Base-by-base conservation (phyloP, 495 filamentous ascomycete genomes). In the Cercophora samala region DNA sequence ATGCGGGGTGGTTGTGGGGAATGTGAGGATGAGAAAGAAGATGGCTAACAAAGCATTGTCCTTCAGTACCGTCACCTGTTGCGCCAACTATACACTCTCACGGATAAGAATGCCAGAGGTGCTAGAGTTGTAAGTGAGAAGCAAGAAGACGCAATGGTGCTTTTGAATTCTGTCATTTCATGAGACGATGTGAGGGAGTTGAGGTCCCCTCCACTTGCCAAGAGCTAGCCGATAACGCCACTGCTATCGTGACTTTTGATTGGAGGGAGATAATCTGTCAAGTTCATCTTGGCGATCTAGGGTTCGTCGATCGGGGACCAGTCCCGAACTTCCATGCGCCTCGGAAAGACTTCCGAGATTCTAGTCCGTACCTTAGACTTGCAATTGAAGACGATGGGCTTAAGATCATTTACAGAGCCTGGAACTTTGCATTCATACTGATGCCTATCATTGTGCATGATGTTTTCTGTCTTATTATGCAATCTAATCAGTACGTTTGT, bases 171-270 rank as follows among this genome's bases (percentile, higher is more conserved):
- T 58, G 18, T 58, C 19, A 22, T 58, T 23, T 58, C 19, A 22
- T 21, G 9, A 24, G 54, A 58, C 54, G 54, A 58, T 18, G n/a
- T 6, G 54, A 24, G 54, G 54, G 8, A 0, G 23, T 25, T 29
- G 58, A 25, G 23, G 9, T 26, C 11, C 26, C 58, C 24, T 26
- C 23, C 58, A 23, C 24, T 58, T 26, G 58, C 58, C 58, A 60
- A 60, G 58, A 60, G 5, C 24, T 11, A 60, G 58, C 24, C 58
- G 58, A 60, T 60, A 60, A 60, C 58, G 58, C 58, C 58, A 60
- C 58, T 60, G 58, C 37, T 46, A 11, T 46, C 1, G 6, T n/a
- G 54, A 24, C 9, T 17, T 58, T n/a, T 21, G 54, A 58, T 58
- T 21, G 54, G 54, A 58, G 23, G 8, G 19, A 21, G 19, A 23